Conservation (phyloP, 176 grass and related monocot species). For the Zizania latifolia region DNA sequence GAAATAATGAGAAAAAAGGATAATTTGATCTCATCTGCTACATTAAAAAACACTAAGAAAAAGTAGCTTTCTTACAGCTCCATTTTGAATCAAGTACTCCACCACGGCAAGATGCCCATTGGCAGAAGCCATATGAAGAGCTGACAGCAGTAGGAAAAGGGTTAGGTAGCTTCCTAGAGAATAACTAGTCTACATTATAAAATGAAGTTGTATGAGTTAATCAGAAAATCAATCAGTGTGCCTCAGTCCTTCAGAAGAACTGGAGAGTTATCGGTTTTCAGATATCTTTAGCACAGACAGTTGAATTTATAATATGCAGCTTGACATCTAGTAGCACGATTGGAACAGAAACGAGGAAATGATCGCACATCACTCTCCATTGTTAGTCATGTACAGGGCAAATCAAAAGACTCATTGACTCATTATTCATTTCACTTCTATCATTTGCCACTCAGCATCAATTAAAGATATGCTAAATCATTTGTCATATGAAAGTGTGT, state of each 20-base stretch:
- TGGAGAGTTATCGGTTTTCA: background rate
- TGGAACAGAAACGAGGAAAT: background rate
- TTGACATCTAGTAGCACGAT: background rate
- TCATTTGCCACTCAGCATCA: background rate
- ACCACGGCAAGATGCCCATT: constrained; percentile 89
- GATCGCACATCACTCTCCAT: background rate
- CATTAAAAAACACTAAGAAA: background rate
- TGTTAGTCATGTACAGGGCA: background rate
- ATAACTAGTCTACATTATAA: background rate
- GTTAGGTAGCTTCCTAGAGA: background rate
- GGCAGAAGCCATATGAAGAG: constrained; percentile 91
- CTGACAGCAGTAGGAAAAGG: constrained; percentile 32
- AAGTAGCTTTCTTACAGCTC: constrained; percentile 50
- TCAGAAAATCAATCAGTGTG: background rate
- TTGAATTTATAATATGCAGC: background rate
- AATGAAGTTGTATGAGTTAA: background rate
- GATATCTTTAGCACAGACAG: background rate
- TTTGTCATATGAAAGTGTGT: background rate
- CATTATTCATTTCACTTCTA: background rate
- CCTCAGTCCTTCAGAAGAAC: background rate
- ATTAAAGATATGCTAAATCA: background rate
- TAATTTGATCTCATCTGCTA: background rate
- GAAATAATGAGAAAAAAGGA: background rate
- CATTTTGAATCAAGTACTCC: constrained; percentile 88
- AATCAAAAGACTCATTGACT: background rate